These are phyloP conservation scores for Betula pendula DNA, from an alignment of 306 rosid genomes.

Conservation along the genomic window DNA sequence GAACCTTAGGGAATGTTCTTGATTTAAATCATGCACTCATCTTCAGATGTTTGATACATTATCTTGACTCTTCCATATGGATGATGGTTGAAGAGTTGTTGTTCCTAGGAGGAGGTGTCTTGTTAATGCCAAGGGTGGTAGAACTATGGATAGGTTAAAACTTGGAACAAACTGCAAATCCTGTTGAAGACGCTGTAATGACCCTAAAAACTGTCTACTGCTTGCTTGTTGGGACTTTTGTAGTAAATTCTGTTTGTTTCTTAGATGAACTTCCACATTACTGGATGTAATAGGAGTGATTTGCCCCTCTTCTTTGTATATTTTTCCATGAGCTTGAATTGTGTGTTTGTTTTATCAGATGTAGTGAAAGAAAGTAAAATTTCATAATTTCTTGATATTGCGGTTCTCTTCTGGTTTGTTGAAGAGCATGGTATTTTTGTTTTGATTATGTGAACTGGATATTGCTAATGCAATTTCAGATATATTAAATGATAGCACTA, in stretches of 20 bases:
- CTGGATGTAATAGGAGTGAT: background rate
- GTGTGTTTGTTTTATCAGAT: background rate
- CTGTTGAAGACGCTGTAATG: background rate
- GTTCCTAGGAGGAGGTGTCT: background rate
- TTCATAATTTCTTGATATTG: background rate
- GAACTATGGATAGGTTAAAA: background rate
- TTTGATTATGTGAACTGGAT: slow-evolving; percentile 27
- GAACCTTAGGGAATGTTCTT: background rate
- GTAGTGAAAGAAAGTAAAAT: background rate
- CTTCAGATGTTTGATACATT: background rate
- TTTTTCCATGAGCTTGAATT: background rate
- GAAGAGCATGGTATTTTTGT: too few relatives aligned
- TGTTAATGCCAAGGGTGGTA: background rate
- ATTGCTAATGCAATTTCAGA: slow-evolving; percentile 33
- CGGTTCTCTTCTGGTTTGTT: background rate
- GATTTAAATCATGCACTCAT: background rate
- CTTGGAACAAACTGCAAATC: background rate
- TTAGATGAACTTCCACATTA: background rate
- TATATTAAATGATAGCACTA: slow-evolving; percentile 8
- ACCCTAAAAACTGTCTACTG: background rate
- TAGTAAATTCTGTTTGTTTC: background rate
- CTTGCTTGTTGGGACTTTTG: background rate
- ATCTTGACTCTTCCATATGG: background rate
- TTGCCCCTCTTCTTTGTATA: background rate
- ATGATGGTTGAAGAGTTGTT: background rate